Conservation (phyloP, 305 asterid species). For the Solanum chacoense region DNA sequence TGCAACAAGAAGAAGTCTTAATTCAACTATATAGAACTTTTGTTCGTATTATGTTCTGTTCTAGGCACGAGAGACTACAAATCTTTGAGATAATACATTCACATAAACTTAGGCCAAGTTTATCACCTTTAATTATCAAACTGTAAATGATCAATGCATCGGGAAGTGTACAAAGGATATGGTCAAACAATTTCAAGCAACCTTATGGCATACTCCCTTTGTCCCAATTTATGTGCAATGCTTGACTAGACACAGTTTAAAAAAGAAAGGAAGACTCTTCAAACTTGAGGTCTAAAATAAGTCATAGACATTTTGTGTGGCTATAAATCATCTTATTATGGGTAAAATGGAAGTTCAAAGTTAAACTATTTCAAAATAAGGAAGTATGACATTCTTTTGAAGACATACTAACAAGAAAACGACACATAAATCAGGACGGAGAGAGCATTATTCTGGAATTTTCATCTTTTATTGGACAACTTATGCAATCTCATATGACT, state of each 20-base stretch:
- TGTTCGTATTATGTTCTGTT: background rate
- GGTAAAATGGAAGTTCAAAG: background rate
- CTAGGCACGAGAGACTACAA: background rate
- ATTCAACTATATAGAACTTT: background rate
- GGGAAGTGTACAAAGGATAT: background rate
- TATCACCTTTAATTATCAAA: background rate
- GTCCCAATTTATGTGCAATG: background rate
- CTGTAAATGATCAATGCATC: background rate
- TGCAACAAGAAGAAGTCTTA: background rate
- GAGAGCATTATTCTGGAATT: background rate
- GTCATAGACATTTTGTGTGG: background rate
- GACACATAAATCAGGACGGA: background rate
- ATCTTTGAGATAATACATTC: background rate
- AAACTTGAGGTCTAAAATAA: background rate
- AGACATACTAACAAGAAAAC: background rate
- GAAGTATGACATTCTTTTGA: background rate
- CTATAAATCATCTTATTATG: background rate
- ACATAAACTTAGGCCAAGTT: background rate
- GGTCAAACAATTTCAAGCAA: background rate
- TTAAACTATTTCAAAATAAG: background rate
- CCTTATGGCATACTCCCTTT: background rate
- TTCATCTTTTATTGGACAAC: background rate
- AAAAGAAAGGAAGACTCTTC: background rate
- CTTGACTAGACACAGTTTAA: background rate
- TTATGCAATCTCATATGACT: background rate